phyloP scores from a whole-genome alignment of 164 flowering plant species.

The Dillenia turbinata region DNA sequence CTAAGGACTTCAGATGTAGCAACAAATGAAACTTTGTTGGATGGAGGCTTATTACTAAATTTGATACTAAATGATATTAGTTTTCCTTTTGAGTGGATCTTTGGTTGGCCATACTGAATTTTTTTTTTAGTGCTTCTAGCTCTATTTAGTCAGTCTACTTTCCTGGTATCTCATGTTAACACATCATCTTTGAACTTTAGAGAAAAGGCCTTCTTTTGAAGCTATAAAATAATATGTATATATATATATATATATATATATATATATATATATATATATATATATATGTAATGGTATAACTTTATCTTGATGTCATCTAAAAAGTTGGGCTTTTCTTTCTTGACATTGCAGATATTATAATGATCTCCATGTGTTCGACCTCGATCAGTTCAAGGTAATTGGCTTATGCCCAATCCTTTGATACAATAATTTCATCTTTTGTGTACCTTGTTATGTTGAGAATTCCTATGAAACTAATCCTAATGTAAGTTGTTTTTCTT shows the following conservation, averaged over 20 bases:
- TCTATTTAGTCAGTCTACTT: too few species aligned
- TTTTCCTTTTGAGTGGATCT: too few species aligned
- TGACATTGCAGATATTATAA: slow-evolving; percentile 67
- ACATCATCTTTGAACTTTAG: background rate
- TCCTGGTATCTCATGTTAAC: too few species aligned
- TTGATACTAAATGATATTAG: too few species aligned
- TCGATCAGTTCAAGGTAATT: slow-evolving; percentile 87
- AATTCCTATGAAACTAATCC: slow-evolving; percentile 3
- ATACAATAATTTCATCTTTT: background rate
- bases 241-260: too few species aligned
- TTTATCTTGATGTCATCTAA: slow-evolving; percentile 4
- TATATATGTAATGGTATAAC: too few species aligned
- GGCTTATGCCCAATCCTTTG: background rate
- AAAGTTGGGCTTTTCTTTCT: slow-evolving; percentile 1
- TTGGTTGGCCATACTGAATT: too few species aligned
- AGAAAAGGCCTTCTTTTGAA: background rate
- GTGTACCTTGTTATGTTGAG: background rate
- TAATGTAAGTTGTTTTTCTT: slow-evolving; percentile 10
- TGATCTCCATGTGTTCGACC: slow-evolving; percentile 86
- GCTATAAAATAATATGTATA: background rate
- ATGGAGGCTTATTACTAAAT: too few species aligned
- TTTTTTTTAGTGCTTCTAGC: too few species aligned
- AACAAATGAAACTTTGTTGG: too few species aligned
- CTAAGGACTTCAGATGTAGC: too few species aligned
- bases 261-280: too few species aligned